Percentiles rank a stretch among this genome's conserved stretches.
These are phyloP conservation scores for Kluyveromyces dobzhanskii DNA, from an alignment of 805 yeast species.

Conservation along the genomic window DNA sequence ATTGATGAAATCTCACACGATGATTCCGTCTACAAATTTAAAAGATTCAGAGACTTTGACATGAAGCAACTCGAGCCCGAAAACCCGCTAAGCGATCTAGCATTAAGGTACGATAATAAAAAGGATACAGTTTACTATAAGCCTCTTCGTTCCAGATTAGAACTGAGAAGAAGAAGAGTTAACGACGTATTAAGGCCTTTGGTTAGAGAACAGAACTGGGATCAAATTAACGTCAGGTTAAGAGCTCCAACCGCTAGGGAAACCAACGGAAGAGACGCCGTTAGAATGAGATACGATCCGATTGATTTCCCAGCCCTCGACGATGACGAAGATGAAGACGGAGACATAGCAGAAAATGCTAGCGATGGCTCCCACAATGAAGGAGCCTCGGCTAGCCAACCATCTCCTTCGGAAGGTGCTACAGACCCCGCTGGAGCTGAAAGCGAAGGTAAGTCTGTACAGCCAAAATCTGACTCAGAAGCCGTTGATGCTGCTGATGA, in stretches of 20 bases:
- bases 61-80: constrained; percentile 40
- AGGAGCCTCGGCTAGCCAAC: background rate
- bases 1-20: constrained; percentile 32
- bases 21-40: constrained; percentile 46
- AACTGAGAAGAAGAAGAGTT: constrained; percentile 78
- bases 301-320: constrained; percentile 44
- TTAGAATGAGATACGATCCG: constrained; percentile 59
- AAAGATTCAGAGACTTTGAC: constrained; percentile 73
- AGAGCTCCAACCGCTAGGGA: constrained; percentile 60
- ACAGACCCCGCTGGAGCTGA: background rate
- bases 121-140: constrained; percentile 61
- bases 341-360: background rate
- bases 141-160: constrained; percentile 70
- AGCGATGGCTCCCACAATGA: background rate
- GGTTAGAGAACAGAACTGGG: constrained; percentile 49
- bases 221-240: constrained; percentile 44
- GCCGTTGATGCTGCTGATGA: no score
- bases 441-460: background rate
- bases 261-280: constrained; percentile 45
- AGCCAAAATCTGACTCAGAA: no score
- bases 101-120: constrained; percentile 48
- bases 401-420: background rate
- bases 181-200: constrained; percentile 31
- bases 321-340: constrained; percentile 19
- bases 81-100: constrained; percentile 43